Conservation (phyloP, 2,329 filamentous ascomycete species). For the Xylaria sp. region DNA sequence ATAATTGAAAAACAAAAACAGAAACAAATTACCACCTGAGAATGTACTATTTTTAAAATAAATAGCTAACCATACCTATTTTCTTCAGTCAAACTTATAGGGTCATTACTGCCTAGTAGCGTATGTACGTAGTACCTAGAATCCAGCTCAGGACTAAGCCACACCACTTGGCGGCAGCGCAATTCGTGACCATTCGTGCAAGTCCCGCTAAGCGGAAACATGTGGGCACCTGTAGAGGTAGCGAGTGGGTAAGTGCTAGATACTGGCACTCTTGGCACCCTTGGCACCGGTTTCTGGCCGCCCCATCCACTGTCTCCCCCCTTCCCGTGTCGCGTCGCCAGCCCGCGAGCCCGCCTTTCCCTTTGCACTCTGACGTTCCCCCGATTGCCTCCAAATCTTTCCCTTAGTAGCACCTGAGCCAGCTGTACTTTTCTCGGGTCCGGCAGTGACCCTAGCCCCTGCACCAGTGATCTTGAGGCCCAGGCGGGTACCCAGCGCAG, state of each 20-base stretch:
- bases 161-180: conserved; percentile 9
- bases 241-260: background rate
- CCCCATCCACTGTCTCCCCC: background rate
- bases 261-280: background rate
- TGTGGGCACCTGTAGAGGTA: background rate
- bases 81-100: background rate
- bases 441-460: conserved; percentile 32
- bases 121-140: background rate
- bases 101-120: background rate
- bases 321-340: conserved; percentile 10
- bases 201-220: conserved; percentile 11
- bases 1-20: background rate
- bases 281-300: conserved; percentile 20
- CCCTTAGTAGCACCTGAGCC: conserved; percentile 15
- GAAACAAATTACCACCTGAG: no score
- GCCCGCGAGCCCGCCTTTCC: background rate
- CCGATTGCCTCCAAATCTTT: conserved; percentile 14
- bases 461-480: conserved; percentile 18
- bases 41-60: background rate
- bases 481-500: background rate
- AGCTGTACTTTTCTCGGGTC: conserved; percentile 24
- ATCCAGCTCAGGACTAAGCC: conserved; percentile 9
- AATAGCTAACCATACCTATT: background rate
- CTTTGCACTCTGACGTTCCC: conserved; percentile 11
- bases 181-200: conserved; percentile 3